Evolutionary conservation across 371 early-diverging fungal genomes (phyloP).

Genomic region (Conidiobolus incongruus): DNA sequence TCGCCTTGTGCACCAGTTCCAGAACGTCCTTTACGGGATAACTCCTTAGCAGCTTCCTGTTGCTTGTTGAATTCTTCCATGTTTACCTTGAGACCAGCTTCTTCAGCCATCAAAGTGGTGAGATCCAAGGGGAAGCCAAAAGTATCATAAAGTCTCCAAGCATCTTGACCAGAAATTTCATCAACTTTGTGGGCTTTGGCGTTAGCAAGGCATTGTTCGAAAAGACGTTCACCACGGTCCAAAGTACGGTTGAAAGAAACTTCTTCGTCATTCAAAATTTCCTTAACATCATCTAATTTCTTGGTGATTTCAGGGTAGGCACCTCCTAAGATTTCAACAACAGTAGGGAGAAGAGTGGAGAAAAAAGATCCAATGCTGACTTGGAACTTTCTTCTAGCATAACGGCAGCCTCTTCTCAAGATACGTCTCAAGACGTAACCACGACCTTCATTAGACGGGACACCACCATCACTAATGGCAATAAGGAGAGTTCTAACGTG

Average conservation of each 20-base stretch:
- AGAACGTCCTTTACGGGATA: slow-evolving; percentile 35
- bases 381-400: slow-evolving; percentile 78
- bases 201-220: slow-evolving; percentile 60
- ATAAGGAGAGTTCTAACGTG: slow-evolving; percentile 96
- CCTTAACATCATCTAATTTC: slow-evolving; percentile 59
- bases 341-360: slow-evolving; percentile 68
- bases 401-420: slow-evolving; percentile 90
- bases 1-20: slow-evolving; percentile 22
- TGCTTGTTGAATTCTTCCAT: slow-evolving; percentile 63
- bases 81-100: slow-evolving; percentile 73
- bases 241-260: slow-evolving; percentile 90
- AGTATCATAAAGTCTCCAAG: slow-evolving; percentile 97
- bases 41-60: slow-evolving; percentile 63
- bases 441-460: slow-evolving; percentile 94
- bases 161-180: slow-evolving; percentile 65
- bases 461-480: slow-evolving; percentile 90
- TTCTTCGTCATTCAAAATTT: slow-evolving; percentile 93
- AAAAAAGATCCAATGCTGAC: slow-evolving; percentile 81
- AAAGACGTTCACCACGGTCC: slow-evolving; percentile 90
- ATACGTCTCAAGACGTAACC: slow-evolving; percentile 98
- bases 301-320: slow-evolving; percentile 68
- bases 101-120: slow-evolving; percentile 95
- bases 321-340: slow-evolving; percentile 61
- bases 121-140: slow-evolving; percentile 99
- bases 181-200: slow-evolving; percentile 29